These are phyloP conservation scores for Penicillium pulvis DNA, from an alignment of 495 filamentous ascomycete genomes.

Conservation along the genomic window DNA sequence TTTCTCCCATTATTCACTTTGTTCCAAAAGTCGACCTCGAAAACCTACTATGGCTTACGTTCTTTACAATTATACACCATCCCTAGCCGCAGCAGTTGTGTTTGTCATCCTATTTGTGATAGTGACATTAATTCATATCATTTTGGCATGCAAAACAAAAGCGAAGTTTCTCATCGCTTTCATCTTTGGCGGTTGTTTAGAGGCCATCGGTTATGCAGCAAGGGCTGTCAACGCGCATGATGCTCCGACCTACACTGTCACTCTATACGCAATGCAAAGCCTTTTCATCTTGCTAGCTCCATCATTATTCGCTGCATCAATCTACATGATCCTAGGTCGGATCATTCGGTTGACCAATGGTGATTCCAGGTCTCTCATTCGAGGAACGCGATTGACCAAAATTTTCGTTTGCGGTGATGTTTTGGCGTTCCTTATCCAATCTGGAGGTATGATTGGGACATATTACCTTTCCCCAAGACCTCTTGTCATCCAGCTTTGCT, in stretches of 20 bases:
- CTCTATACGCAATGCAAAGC: constrained; percentile 13
- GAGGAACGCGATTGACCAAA: constrained; percentile 23
- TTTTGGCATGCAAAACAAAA: constrained; percentile 42
- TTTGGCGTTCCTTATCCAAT: constrained; percentile 29
- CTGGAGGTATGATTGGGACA: constrained; percentile 4
- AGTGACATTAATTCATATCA: constrained; percentile 46
- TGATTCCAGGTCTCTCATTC: constrained; percentile 29
- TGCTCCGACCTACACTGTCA: constrained; percentile 8
- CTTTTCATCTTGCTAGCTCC: constrained; percentile 16
- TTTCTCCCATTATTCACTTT: too few relatives aligned
- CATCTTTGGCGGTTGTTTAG: constrained; percentile 58
- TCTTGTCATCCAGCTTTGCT: too few relatives aligned
- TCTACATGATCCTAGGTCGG: constrained; percentile 59
- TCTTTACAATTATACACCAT: constrained; percentile 44
- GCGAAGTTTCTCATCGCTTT: constrained; percentile 66
- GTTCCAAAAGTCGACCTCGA: too few relatives aligned
- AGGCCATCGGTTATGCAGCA: constrained; percentile 22
- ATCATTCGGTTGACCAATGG: constrained; percentile 47
- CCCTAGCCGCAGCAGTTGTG: constrained; percentile 48
- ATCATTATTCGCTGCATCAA: constrained; percentile 35
- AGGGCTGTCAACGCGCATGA: constrained; percentile 13
- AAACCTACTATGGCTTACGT: not conserved
- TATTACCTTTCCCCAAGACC: not conserved
- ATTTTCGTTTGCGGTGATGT: constrained; percentile 36
- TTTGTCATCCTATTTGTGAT: constrained; percentile 52